Evolutionary conservation across 768 basidiomycete species (phyloP).

Genomic region (Erythrobasidium yunnanense): DNA sequence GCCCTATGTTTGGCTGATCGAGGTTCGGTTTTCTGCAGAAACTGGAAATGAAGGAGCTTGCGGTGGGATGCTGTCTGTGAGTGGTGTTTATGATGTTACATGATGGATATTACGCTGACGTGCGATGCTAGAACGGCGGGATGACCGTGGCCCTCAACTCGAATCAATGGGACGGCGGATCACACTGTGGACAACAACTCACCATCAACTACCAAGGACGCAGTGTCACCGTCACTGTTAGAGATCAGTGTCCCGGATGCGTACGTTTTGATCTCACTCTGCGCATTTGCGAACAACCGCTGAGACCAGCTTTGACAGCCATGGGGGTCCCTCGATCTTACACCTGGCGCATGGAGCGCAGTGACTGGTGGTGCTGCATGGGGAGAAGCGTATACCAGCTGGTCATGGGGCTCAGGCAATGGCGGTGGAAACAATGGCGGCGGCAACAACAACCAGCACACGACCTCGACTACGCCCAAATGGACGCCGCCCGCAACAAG

Average conservation of each 20-base stretch:
- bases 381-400: no score
- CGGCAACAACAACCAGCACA: neutral
- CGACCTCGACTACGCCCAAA: no score
- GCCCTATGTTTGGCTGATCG: neutral
- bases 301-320: no score
- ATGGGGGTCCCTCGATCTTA: no score
- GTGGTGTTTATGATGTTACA: neutral
- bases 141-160: constrained; percentile 21
- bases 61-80: neutral
- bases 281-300: no score
- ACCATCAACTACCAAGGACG: constrained; percentile 2
- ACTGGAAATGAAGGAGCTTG: neutral
- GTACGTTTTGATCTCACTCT: neutral
- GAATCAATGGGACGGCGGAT: constrained; percentile 5
- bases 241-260: constrained; percentile 15
- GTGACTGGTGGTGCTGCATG: no score
- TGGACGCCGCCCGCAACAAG: neutral
- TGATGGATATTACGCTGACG: no score
- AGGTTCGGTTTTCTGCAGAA: neutral
- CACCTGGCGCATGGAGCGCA: no score
- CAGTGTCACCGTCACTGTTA: neutral
- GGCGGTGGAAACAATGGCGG: neutral
- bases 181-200: constrained; percentile 20
- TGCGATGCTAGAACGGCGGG: no score
- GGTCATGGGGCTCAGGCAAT: neutral